These are phyloP conservation scores for Daldinia sp. DNA, from an alignment of 2,329 filamentous ascomycete species.

Conservation along the genomic window DNA sequence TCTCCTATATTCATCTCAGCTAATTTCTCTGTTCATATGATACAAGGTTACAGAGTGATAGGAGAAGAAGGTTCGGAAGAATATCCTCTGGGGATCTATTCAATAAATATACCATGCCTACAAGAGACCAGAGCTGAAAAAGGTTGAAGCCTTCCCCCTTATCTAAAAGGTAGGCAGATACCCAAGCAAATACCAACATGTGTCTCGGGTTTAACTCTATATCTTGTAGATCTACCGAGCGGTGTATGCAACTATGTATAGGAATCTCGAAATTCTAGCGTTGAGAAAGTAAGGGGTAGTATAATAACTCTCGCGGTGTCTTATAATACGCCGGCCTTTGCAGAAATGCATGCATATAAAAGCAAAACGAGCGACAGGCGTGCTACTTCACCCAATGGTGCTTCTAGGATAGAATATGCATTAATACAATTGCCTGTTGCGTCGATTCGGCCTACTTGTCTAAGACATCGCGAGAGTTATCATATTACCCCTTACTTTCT, in stretches of 20 bases:
- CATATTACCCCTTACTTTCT: not conserved
- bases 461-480: not conserved
- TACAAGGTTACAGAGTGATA: not conserved
- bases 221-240: not conserved
- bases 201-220: not conserved
- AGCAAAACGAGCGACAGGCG: not conserved
- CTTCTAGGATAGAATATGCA: not conserved
- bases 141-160: not conserved
- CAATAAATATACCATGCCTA: not conserved
- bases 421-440: not conserved
- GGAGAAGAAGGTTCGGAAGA: not conserved
- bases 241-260: slow-evolving; percentile 13
- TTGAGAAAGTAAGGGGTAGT: not conserved
- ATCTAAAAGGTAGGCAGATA: not conserved
- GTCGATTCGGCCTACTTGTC: not conserved
- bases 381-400: not conserved
- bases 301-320: slow-evolving; percentile 8
- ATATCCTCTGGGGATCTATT: not conserved
- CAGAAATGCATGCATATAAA: slow-evolving; percentile 13
- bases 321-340: slow-evolving; percentile 10
- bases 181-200: not conserved
- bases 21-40: not conserved
- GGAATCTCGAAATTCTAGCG: not conserved
- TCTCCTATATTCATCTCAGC: slow-evolving; percentile 26
- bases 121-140: not conserved